These are phyloP conservation scores for Trypanosoma grayi DNA, from an alignment of 208 protist genomes.

Conservation along the genomic window DNA sequence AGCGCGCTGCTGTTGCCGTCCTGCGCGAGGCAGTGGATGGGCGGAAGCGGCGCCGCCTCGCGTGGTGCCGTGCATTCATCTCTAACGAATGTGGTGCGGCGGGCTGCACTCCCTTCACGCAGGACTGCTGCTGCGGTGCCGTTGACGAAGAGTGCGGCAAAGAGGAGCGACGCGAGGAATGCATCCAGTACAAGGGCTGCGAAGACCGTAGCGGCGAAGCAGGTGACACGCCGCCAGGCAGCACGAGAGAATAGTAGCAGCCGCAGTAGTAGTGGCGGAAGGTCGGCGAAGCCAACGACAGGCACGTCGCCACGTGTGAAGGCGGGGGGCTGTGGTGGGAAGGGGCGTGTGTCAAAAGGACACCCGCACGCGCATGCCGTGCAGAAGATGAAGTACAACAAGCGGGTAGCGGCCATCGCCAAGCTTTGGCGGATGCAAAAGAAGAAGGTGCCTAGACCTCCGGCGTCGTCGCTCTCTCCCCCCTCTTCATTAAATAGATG, in stretches of 20 bases:
- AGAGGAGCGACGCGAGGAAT: background rate
- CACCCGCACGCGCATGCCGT: slow-evolving; percentile 28
- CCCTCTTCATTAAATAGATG: slow-evolving; percentile 6
- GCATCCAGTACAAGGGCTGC: background rate
- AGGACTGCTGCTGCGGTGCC: no score
- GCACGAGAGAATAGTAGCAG: no score
- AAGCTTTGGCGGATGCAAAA: slow-evolving; percentile 72
- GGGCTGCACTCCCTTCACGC: no score
- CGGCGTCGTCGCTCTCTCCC: no score
- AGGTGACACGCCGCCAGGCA: background rate
- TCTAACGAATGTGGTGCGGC: no score
- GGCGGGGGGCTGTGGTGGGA: background rate
- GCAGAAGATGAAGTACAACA: slow-evolving; percentile 85
- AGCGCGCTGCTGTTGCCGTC: no score
- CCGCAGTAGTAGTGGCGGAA: background rate
- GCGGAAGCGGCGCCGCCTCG: no score
- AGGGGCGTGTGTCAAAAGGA: slow-evolving; percentile 26
- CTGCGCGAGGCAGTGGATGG: no score
- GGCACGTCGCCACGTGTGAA: background rate
- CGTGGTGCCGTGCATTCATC: no score
- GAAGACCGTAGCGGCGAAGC: background rate
- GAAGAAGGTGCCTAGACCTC: slow-evolving; percentile 4
- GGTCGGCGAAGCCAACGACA: background rate
- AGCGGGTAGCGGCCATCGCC: slow-evolving; percentile 78
- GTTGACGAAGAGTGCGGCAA: background rate